phyloP scores from a whole-genome alignment of 2,329 filamentous ascomycete genomes.

The Amauroascus verrucosus region DNA sequence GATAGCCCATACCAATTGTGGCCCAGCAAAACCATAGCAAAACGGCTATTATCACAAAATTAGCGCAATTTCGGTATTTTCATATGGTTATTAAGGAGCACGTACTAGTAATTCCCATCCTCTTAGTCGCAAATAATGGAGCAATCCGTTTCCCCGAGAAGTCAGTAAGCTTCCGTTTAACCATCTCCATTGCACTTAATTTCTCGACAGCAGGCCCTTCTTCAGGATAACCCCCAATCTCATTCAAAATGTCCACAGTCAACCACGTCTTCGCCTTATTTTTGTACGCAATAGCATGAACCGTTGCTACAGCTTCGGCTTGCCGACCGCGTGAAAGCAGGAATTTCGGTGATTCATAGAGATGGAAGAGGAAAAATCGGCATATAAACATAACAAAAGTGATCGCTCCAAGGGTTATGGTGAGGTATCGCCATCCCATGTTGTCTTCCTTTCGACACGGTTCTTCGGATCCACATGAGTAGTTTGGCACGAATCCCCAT shows the following conservation, averaged over 20 bases:
- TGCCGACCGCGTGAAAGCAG: slow-evolving; percentile 67
- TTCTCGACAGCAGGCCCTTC: slow-evolving; percentile 33
- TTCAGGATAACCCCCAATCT: slow-evolving; percentile 40
- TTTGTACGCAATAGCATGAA: slow-evolving; percentile 65
- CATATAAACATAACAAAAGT: slow-evolving; percentile 68
- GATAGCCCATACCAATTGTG: slow-evolving; percentile 75
- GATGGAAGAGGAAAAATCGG: slow-evolving; percentile 69
- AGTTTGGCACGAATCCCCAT: slow-evolving; percentile 65
- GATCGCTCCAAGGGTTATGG: slow-evolving; percentile 58
- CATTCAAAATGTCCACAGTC: slow-evolving; percentile 56
- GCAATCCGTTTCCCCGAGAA: slow-evolving; percentile 59
- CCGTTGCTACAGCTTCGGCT: slow-evolving; percentile 65
- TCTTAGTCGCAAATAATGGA: slow-evolving; percentile 49
- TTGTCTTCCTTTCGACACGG: slow-evolving; percentile 45
- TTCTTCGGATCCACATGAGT: slow-evolving; percentile 40
- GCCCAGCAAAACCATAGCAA: slow-evolving; percentile 71
- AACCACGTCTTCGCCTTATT: slow-evolving; percentile 64
- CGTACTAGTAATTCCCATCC: slow-evolving; percentile 40
- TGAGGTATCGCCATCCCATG: slow-evolving; percentile 64
- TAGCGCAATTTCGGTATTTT: background rate
- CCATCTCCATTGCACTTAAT: slow-evolving; percentile 39
- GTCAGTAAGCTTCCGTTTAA: slow-evolving; percentile 51
- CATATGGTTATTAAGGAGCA: slow-evolving; percentile 5
- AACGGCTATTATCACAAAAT: slow-evolving; percentile 22
- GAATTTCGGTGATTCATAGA: slow-evolving; percentile 80